Base-by-base conservation (phyloP, 176 grass and related monocot genomes). In the Phoenix roebelenii region DNA sequence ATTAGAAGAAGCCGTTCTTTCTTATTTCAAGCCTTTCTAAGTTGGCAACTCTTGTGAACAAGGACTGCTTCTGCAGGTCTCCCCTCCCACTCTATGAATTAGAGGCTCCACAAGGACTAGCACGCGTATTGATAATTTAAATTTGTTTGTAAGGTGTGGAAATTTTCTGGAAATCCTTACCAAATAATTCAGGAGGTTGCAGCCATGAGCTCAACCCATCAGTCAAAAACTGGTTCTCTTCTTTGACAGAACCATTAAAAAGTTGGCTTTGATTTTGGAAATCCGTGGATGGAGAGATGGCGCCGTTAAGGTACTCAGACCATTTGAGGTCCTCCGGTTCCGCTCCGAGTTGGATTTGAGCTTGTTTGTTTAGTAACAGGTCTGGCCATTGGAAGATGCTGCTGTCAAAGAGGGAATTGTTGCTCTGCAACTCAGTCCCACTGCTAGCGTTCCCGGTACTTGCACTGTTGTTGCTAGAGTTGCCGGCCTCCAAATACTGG, bases 311-410 rank as follows among this genome's bases (percentile, higher is more conserved):
- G 49, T 53, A 66, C 50, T 66, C 63, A 2, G 63, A 66, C 63
- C 63, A 66, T 18, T 52, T 66, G 49, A 66, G 63, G 20, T 66
- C 63, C 63, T 66, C 63, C 3, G 63, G 49, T 24, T 66, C 63
- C 14, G 23, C 63, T 18, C 7, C 62, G 16, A 66, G 15, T 2
- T 66, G 49, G 49, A 53, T 15, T 5, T 26, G 63, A 7, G 50
- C 15, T 5, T 52, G 50, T 22, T 52, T 52, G 22, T 65, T 49
- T 0, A 39, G 14, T 7, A 23, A 16, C 49, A 66, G 18, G 16
- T 53, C 63, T 23, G 63, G 25, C 63, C 63, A 66, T 6, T 48
- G 63, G 50, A 66, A 66, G 49, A 66, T 29, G 48, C 48, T 44
- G 49, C 39, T 50, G 18, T 22, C 35, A 5, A 49, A 63, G 35